phyloP scores from a whole-genome alignment of 2,329 filamentous ascomycete genomes.

The Leptoxyphium fumago region DNA sequence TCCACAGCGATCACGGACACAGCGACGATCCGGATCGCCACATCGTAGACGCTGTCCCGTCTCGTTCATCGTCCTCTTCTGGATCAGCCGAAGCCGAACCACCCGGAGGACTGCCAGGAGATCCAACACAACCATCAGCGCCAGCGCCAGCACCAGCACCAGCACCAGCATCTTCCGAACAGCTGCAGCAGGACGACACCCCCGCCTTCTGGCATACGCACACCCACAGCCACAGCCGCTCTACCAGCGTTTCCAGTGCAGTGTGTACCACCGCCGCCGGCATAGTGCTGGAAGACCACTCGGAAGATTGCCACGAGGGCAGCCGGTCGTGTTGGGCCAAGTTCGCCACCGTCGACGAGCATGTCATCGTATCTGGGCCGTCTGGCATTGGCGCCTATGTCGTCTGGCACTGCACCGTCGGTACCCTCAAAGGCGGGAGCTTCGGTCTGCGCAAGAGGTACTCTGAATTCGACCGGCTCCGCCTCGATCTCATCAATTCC shows the following conservation, averaged over 20 bases:
- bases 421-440: conserved; percentile 54
- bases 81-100: background rate
- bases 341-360: conserved; percentile 46
- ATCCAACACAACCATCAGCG: background rate
- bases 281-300: conserved; percentile 51
- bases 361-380: conserved; percentile 45
- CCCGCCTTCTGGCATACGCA: conserved; percentile 35
- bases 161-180: background rate
- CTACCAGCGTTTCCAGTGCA: background rate
- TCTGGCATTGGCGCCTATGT: conserved; percentile 71
- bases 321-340: conserved; percentile 47
- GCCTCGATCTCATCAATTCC: conserved; percentile 55
- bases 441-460: conserved; percentile 45
- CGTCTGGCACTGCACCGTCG: conserved; percentile 80
- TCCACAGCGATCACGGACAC: too few relatives aligned
- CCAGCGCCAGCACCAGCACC: background rate
- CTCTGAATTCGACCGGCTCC: conserved; percentile 82
- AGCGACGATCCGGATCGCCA: too few relatives aligned
- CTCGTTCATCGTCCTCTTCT: too few relatives aligned
- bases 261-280: conserved; percentile 13
- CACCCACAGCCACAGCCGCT: conserved; percentile 14
- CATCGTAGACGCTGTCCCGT: too few relatives aligned
- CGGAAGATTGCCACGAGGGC: conserved; percentile 41
- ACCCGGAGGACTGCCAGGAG: background rate
- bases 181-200: conserved; percentile 9